Evolutionary conservation across 805 yeast genomes (phyloP).

Genomic region (Candida verbasci): DNA sequence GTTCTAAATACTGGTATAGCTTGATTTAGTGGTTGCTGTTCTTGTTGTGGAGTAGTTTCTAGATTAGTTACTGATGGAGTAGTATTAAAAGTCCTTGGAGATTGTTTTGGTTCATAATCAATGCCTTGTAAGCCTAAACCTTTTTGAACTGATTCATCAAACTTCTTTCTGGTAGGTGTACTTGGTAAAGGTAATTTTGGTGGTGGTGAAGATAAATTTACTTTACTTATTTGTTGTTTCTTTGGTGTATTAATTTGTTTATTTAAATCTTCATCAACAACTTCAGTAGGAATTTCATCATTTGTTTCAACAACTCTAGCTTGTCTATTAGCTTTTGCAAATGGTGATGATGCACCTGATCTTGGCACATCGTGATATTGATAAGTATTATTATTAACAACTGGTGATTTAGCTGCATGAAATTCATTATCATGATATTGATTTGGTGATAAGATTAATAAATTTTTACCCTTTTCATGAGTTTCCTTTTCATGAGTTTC

Average conservation of each 20-base stretch:
- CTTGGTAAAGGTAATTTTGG: constrained; percentile 30
- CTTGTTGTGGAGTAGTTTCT: constrained; percentile 17
- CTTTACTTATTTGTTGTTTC: neutral
- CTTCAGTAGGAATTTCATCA: constrained; percentile 12
- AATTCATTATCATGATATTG: constrained; percentile 33
- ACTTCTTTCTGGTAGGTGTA: constrained; percentile 12
- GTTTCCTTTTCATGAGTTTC: constrained; percentile 9
- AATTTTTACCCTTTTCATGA: constrained; percentile 16
- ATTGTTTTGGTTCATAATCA: constrained; percentile 13
- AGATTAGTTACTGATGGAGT: constrained; percentile 35
- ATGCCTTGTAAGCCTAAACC: constrained; percentile 39
- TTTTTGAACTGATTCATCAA: constrained; percentile 19
- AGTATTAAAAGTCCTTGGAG: constrained; percentile 1
- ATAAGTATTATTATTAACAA: neutral
- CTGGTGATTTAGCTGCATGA: constrained; percentile 17
- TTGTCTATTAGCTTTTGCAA: constrained; percentile 40
- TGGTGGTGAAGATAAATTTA: constrained; percentile 31
- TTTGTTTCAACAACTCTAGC: constrained; percentile 41
- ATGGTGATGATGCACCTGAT: constrained; percentile 33
- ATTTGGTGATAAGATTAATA: constrained; percentile 35
- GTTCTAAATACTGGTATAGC: neutral
- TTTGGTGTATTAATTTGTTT: constrained; percentile 4
- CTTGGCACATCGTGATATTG: constrained; percentile 15
- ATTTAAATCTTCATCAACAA: constrained; percentile 6
- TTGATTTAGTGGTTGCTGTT: constrained; percentile 21